Base-by-base conservation (phyloP, 1,284 basidiomycete species). In the Marasmius oreades region DNA sequence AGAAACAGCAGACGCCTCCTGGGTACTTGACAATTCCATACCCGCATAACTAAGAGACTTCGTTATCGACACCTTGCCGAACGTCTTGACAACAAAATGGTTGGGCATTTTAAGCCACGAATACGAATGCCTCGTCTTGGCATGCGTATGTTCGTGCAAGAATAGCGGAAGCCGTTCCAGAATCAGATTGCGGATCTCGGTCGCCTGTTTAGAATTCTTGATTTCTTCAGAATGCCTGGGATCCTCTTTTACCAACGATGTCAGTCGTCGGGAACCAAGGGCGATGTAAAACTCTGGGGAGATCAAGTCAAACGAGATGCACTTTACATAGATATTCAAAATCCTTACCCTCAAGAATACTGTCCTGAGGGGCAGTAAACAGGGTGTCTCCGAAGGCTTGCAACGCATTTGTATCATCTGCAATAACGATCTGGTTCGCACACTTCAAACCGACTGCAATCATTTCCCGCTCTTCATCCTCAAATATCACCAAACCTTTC, bases 91-190 rank as follows among this genome's bases (percentile, higher is more conserved):
- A 53, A 88, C 75, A 62, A 89, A 96, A 67, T 91, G 90, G 46
- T 75, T 77, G 7, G 81, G 78, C 18, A 81, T 77, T 50, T 83
- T 85, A 42, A 98, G 74, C 89, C 90, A 93, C 16, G 83, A 84
- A 51, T 84, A 82, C 5, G 89, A 82, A 31, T 91, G 78, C 26
- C 82, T 80, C 1, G 88, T 86, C 33, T 80, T 79, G 2, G 85
- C 77, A 65, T 92, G 86, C 0, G 84, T 86, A 57, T 93, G 89
- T 64, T 97, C 95, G 54, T 97, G 90, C 7, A 98, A 76, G 75
- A 98, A 98, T 33, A 99, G 77, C 0, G 94, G 93, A 12, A 97
- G 77, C 24, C 96, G 80, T 71, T 98, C 92, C n/a, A 96, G 73
- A 1, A 96, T 84, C 33, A 93, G 76, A 1, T 74, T 63, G 6